These are phyloP conservation scores for Nakataea oryzae DNA, from an alignment of 2,329 filamentous ascomycete genomes.

Conservation along the genomic window DNA sequence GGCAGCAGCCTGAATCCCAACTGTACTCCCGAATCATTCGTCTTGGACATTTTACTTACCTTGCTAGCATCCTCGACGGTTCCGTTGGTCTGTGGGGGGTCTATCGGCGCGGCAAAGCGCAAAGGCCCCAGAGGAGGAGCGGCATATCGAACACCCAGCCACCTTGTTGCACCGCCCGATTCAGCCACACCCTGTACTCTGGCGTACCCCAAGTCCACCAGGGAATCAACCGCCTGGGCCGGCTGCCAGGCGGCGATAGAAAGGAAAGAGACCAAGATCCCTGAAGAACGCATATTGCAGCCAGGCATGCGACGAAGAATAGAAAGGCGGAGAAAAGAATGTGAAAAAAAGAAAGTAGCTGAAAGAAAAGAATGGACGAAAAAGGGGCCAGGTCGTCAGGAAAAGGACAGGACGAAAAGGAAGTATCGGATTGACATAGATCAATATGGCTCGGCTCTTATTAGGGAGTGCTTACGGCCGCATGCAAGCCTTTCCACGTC, in stretches of 20 bases:
- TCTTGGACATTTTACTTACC: conserved; percentile 22
- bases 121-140: conserved; percentile 54
- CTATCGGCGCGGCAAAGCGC: conserved; percentile 57
- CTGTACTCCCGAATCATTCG: not conserved
- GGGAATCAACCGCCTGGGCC: conserved; percentile 11
- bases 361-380: not conserved
- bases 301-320: not conserved
- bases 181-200: conserved; percentile 49
- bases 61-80: conserved; percentile 35
- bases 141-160: conserved; percentile 68
- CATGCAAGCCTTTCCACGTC: no score
- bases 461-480: no score
- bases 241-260: not conserved
- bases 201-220: conserved; percentile 57
- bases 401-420: not conserved
- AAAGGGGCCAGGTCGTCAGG: not conserved
- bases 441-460: not conserved
- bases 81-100: conserved; percentile 36
- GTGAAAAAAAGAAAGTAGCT: not conserved
- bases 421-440: no score
- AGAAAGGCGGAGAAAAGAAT: not conserved
- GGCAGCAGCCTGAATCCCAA: no score
- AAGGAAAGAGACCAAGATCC: not conserved
- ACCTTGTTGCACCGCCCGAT: conserved; percentile 52
- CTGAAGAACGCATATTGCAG: not conserved